A percentile compares a stretch with the other conserved stretches of the same genome.
These are phyloP conservation scores for Kuraishia ogatae DNA, from an alignment of 805 yeast genomes.

Conservation along the genomic window DNA sequence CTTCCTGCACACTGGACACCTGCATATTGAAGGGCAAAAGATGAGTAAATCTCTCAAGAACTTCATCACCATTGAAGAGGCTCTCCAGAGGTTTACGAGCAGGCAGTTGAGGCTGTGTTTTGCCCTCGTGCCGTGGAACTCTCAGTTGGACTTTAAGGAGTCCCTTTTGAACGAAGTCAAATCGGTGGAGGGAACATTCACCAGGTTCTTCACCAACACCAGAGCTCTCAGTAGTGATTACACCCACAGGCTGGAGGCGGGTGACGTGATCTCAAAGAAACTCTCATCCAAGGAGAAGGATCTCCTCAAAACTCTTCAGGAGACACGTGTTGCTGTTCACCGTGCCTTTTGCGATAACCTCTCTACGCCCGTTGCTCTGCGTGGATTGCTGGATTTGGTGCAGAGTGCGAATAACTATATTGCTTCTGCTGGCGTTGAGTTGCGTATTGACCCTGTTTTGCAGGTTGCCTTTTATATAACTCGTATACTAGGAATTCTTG, in stretches of 20 bases:
- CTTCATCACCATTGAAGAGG: constrained; percentile 91
- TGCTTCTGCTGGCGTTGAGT: constrained; percentile 36
- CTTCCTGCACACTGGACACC: constrained; percentile 93
- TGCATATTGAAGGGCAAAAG: constrained; percentile 97
- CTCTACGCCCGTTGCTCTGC: constrained; percentile 68
- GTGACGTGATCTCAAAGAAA: constrained; percentile 54
- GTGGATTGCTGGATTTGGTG: constrained; percentile 58
- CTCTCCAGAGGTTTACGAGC: constrained; percentile 58
- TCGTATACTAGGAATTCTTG: constrained; percentile 60
- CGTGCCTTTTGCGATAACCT: constrained; percentile 84
- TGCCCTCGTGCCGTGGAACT: constrained; percentile 89
- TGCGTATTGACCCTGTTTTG: constrained; percentile 57
- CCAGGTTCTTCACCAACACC: constrained; percentile 81
- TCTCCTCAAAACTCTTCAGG: constrained; percentile 39
- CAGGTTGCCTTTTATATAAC: constrained; percentile 64
- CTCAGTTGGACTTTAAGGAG: constrained; percentile 86
- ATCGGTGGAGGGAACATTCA: constrained; percentile 63
- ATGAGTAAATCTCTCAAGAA: constrained; percentile 95
- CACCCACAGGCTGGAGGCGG: constrained; percentile 37
- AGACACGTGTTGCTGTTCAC: constrained; percentile 54
- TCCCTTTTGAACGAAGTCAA: constrained; percentile 68
- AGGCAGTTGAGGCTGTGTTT: constrained; percentile 88
- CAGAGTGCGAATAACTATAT: constrained; percentile 69
- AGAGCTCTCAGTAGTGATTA: constrained; percentile 72
- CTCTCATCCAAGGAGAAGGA: constrained; percentile 44